Conservation (phyloP, 1,284 basidiomycete genomes). For the Ganoderma sinense region DNA sequence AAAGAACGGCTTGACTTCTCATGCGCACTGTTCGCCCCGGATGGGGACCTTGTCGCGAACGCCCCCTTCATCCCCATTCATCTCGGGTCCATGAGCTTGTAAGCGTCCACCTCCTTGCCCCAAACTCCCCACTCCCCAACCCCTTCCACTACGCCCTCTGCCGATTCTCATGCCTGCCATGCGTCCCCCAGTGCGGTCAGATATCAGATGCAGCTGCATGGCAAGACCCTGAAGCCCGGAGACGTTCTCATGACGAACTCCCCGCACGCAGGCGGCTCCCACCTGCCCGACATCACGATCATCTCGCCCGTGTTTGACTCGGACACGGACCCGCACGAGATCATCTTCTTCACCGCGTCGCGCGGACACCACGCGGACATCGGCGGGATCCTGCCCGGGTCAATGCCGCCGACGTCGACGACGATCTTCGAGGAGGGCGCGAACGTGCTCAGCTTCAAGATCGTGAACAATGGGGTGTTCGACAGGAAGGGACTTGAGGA, state of each 20-base stretch:
- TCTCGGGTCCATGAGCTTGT: constrained; percentile 87
- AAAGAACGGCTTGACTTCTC: constrained; percentile 91
- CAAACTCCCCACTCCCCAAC: not conserved
- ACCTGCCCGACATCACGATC: constrained; percentile 88
- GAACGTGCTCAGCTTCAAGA: constrained; percentile 92
- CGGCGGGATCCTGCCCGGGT: constrained; percentile 81
- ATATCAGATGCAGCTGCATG: constrained; percentile 86
- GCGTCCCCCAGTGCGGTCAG: constrained; percentile 76
- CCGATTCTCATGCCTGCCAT: not conserved
- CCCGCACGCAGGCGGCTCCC: constrained; percentile 88
- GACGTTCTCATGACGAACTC: constrained; percentile 94
- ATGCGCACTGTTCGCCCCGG: constrained; percentile 90
- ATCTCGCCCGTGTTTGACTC: constrained; percentile 89
- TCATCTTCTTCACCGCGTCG: constrained; percentile 93
- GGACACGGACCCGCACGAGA: constrained; percentile 56
- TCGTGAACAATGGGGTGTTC: constrained; percentile 86
- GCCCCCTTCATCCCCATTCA: constrained; percentile 89
- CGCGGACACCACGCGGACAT: constrained; percentile 89
- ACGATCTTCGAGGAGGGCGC: constrained; percentile 95
- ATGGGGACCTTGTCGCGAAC: constrained; percentile 92
- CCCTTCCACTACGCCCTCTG: not conserved
- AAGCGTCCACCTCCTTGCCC: constrained; percentile 39
- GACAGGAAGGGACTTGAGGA: constrained; percentile 79
- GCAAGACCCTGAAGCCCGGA: constrained; percentile 75
- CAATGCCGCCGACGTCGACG: constrained; percentile 94